These are phyloP conservation scores for Fagopyrum homotropicum DNA, from an alignment of 148 eudicot genomes.

Conservation along the genomic window DNA sequence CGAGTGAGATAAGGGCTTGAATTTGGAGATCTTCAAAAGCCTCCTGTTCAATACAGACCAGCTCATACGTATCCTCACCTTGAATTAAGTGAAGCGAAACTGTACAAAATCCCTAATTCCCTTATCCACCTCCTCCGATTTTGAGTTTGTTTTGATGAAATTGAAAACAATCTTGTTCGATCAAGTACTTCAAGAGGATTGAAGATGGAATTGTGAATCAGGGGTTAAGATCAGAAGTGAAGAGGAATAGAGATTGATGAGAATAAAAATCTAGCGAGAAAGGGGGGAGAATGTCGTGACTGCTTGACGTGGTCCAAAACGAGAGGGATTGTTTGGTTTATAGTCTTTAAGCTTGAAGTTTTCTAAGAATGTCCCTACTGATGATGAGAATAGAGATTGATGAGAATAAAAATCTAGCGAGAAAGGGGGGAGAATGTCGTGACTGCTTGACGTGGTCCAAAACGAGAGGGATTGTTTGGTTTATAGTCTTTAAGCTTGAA, in stretches of 20 bases:
- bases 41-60: conserved; percentile 54
- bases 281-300: not conserved
- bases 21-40: conserved; percentile 24
- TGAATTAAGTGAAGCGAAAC: not conserved
- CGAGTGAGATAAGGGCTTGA: conserved; percentile 25
- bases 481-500: not conserved
- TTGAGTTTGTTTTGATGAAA: not conserved
- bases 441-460: not conserved
- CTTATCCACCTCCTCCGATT: not conserved
- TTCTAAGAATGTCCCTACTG: too few species aligned
- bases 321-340: not conserved
- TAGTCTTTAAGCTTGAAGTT: not conserved
- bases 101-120: not conserved
- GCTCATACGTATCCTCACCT: conserved; percentile 60
- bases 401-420: not conserved
- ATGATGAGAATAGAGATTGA: too few species aligned
- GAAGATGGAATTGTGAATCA: not conserved
- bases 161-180: not conserved
- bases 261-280: not conserved
- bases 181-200: not conserved
- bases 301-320: not conserved
- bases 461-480: not conserved
- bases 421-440: not conserved
- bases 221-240: not conserved
- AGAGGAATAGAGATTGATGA: not conserved